Evolutionary conservation across 1,284 basidiomycete genomes (phyloP).

Genomic region (Butyriboletus appendiculatus): DNA sequence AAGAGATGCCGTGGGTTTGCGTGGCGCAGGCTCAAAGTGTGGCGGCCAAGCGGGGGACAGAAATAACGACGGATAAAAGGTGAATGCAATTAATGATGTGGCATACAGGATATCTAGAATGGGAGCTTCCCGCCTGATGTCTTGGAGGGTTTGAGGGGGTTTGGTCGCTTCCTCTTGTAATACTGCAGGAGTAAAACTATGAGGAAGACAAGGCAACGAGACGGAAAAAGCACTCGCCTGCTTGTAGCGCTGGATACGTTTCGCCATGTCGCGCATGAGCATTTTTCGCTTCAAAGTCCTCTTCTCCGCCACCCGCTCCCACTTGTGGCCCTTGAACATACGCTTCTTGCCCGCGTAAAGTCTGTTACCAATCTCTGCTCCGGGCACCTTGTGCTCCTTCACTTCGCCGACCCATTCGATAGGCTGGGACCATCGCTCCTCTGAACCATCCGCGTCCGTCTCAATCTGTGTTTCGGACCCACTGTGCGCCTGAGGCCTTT

Average conservation of each 20-base stretch:
- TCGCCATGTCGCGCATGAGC: conserved; percentile 66
- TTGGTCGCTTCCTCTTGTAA: conserved; percentile 52
- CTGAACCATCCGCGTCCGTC: conserved; percentile 8
- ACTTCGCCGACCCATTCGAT: conserved; percentile 62
- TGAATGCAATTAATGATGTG: background rate
- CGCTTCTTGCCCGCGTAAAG: conserved; percentile 72
- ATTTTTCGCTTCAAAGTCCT: conserved; percentile 47
- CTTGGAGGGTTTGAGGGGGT: conserved; percentile 55
- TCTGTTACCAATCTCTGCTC: conserved; percentile 56
- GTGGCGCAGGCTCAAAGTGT: background rate
- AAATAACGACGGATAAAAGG: background rate
- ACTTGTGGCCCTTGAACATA: conserved; percentile 88
- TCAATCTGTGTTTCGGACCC: background rate
- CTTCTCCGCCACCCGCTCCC: conserved; percentile 60
- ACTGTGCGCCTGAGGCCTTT: background rate
- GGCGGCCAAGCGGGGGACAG: background rate
- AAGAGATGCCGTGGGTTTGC: background rate
- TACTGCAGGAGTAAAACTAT: conserved; percentile 36
- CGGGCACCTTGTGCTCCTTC: conserved; percentile 47
- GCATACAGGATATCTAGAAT: conserved; percentile 39
- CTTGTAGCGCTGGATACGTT: conserved; percentile 64
- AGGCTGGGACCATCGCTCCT: conserved; percentile 38
- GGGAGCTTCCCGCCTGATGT: conserved; percentile 48
- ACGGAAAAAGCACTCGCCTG: conserved; percentile 42
- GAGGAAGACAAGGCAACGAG: background rate